Conservation (phyloP, 2,329 filamentous ascomycete genomes). For the Beauveria bassiana region DNA sequence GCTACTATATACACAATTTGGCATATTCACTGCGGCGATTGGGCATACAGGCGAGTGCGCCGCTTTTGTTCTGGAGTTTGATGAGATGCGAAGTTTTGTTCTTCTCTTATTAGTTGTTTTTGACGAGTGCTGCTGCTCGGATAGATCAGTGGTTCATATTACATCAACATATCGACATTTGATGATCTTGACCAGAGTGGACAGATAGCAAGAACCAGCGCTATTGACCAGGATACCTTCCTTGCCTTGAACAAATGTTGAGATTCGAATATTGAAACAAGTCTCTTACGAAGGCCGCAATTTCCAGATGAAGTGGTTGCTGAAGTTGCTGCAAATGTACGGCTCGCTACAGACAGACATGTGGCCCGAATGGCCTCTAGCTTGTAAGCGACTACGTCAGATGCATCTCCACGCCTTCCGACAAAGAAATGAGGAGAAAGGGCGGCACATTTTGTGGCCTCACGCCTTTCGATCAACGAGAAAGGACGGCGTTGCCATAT, state of each 20-base stretch:
- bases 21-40: constrained; percentile 1
- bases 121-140: neutral
- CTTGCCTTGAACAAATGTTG: neutral
- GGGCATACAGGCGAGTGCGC: neutral
- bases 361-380: neutral
- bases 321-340: neutral
- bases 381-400: neutral
- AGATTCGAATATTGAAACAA: neutral
- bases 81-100: neutral
- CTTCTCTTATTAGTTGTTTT: neutral
- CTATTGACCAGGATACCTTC: neutral
- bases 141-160: neutral
- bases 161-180: neutral
- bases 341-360: neutral
- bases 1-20: neutral
- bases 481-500: neutral
- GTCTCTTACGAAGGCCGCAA: neutral
- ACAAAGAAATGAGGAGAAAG: neutral
- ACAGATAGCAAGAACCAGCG: neutral
- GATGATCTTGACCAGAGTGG: neutral
- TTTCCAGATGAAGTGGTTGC: neutral
- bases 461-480: neutral
- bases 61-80: neutral
- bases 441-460: neutral
- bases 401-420: neutral